A percentile compares a stretch with the other conserved stretches of the same genome.
Evolutionary conservation across 2,329 filamentous ascomycete species (phyloP).

Genomic region (Pseudogymnoascus sp.): DNA sequence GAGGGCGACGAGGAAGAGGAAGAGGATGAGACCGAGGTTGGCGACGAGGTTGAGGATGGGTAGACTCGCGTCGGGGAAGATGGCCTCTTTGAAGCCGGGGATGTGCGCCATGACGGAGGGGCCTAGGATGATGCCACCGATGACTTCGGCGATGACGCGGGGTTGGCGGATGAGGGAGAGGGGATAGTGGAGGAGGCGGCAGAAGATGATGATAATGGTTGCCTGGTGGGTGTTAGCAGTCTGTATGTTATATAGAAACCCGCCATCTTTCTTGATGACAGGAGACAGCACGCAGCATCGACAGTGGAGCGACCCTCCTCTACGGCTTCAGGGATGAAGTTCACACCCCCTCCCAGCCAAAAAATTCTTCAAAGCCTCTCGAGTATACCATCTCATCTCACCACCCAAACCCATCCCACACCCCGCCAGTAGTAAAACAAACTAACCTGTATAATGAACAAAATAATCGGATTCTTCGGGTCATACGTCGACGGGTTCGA

Average conservation of each 20-base stretch:
- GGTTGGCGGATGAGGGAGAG: constrained; percentile 70
- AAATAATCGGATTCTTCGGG: constrained; percentile 53
- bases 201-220: constrained; percentile 66
- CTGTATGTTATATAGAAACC: not conserved
- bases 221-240: constrained; percentile 38
- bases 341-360: not conserved
- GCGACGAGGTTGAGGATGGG: constrained; percentile 69
- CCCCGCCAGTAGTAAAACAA: not conserved
- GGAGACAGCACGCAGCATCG: not conserved
- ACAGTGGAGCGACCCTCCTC: not conserved
- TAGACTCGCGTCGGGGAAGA: constrained; percentile 70
- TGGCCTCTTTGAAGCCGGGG: constrained; percentile 64
- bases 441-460: constrained; percentile 61
- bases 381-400: not conserved
- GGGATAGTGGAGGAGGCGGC: constrained; percentile 66
- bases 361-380: not conserved
- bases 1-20: constrained; percentile 79
- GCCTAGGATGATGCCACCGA: constrained; percentile 76
- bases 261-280: not conserved
- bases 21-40: constrained; percentile 75
- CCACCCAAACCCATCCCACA: not conserved
- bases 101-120: constrained; percentile 84
- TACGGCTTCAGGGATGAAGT: not conserved
- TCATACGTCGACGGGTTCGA: constrained; percentile 54
- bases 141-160: constrained; percentile 75